Conservation (phyloP, 2,329 filamentous ascomycete species). For the Lecanosticta acicola region DNA sequence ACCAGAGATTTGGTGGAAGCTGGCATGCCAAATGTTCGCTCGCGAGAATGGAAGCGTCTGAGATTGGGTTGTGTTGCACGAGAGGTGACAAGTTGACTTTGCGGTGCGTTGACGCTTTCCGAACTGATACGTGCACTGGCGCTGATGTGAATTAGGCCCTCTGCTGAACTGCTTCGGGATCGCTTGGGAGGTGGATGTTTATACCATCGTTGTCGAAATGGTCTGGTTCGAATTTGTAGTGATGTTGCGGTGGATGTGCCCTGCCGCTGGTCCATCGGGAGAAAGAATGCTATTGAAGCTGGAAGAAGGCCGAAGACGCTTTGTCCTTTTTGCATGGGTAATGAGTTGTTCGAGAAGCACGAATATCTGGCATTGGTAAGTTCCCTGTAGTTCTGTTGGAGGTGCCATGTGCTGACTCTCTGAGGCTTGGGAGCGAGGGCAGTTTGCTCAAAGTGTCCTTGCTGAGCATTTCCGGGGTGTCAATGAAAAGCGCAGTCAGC, state of each 20-base stretch:
- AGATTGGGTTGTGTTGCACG: neutral
- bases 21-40: conserved; percentile 1
- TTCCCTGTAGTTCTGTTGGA: neutral
- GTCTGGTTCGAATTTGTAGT: neutral
- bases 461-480: neutral
- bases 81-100: neutral
- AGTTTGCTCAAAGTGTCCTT: neutral
- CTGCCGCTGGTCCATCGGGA: neutral
- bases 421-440: neutral
- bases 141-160: neutral
- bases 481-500: conserved; percentile 3
- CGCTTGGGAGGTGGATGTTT: neutral
- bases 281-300: neutral
- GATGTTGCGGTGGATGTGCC: neutral
- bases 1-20: conserved; percentile 3
- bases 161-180: neutral
- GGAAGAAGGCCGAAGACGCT: neutral
- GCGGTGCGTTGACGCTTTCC: neutral
- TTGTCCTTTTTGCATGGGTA: conserved; percentile 9
- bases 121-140: neutral
- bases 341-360: conserved; percentile 3
- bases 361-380: conserved; percentile 3
- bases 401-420: neutral
- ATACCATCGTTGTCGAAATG: conserved; percentile 2
- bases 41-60: neutral